These are phyloP conservation scores for Clonostachys rosea DNA, from an alignment of 2,329 filamentous ascomycete genomes.

Conservation along the genomic window DNA sequence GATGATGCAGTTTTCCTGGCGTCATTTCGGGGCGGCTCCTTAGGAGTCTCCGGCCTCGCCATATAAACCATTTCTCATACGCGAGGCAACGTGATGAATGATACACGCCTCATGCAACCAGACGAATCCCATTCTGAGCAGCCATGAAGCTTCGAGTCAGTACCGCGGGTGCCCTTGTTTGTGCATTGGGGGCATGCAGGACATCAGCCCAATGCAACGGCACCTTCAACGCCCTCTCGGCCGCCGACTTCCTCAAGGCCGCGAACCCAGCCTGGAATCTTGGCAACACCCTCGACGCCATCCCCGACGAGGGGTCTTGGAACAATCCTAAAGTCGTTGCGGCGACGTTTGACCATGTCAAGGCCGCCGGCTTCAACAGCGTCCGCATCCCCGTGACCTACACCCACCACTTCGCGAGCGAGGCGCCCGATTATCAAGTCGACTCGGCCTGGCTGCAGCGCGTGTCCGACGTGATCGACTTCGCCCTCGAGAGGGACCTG, in stretches of 20 bases:
- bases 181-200: too few relatives aligned
- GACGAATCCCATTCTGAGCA: too few relatives aligned
- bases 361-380: conserved; percentile 50
- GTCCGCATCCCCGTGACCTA: conserved; percentile 56
- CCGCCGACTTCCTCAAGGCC: conserved; percentile 34
- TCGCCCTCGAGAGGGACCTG: conserved; percentile 43
- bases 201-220: conserved; percentile 1
- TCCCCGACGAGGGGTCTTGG: conserved; percentile 52
- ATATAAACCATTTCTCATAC: too few relatives aligned
- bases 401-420: conserved; percentile 47
- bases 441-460: conserved; percentile 50
- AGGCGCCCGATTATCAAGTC: conserved; percentile 47
- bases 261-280: conserved; percentile 56
- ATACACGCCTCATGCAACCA: too few relatives aligned
- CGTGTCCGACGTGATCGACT: conserved; percentile 52
- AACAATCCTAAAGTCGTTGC: conserved; percentile 47
- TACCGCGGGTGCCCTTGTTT: too few relatives aligned
- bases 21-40: too few relatives aligned
- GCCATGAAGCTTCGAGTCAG: not conserved
- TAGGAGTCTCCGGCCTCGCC: too few relatives aligned
- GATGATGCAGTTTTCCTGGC: too few relatives aligned
- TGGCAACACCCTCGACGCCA: conserved; percentile 55
- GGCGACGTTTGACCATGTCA: conserved; percentile 44
- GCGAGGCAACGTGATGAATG: too few relatives aligned
- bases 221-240: conserved; percentile 25